Percentiles rank a stretch among this genome's conserved stretches.
phyloP scores from a whole-genome alignment of 208 protist genomes.

The Trypanosoma scelopori region DNA sequence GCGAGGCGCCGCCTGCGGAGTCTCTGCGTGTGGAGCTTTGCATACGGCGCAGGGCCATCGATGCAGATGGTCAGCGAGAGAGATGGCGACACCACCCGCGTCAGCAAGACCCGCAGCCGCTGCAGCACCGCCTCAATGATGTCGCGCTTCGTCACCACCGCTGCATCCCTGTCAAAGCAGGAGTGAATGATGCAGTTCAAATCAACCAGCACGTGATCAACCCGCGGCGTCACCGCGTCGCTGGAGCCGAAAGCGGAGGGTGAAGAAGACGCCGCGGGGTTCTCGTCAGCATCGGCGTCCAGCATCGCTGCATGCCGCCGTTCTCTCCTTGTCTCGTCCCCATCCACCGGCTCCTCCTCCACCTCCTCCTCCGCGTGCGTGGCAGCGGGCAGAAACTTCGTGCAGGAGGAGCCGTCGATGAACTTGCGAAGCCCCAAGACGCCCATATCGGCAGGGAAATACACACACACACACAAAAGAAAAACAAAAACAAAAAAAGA shows the following conservation, averaged over 20 bases:
- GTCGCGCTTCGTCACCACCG: slow-evolving; percentile 47
- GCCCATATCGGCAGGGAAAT: slow-evolving; percentile 43
- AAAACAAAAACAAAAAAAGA: not conserved
- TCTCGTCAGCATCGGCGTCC: not conserved
- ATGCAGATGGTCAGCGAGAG: slow-evolving; percentile 77
- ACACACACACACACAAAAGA: slow-evolving; percentile 2
- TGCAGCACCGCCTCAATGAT: slow-evolving; percentile 77
- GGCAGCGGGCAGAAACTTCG: slow-evolving; percentile 59
- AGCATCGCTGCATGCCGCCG: slow-evolving; percentile 14
- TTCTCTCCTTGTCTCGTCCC: slow-evolving; percentile 18
- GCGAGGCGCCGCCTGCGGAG: slow-evolving; percentile 68
- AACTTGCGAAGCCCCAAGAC: slow-evolving; percentile 83
- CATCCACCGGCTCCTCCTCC: slow-evolving; percentile 36
- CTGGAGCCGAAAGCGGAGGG: slow-evolving; percentile 3
- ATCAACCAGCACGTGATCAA: slow-evolving; percentile 81
- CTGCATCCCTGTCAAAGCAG: slow-evolving; percentile 43
- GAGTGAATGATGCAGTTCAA: slow-evolving; percentile 88
- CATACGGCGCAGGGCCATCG: slow-evolving; percentile 78
- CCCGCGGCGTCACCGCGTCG: slow-evolving; percentile 18
- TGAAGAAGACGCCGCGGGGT: not conserved
- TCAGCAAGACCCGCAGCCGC: slow-evolving; percentile 65
- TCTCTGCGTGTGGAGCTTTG: slow-evolving; percentile 84
- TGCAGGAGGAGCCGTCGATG: slow-evolving; percentile 72
- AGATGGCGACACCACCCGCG: slow-evolving; percentile 54
- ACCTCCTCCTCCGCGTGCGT: slow-evolving; percentile 47